A percentile compares a stretch with the other conserved stretches of the same genome.
phyloP scores from a whole-genome alignment of 768 basidiomycete genomes.

The Cantharellus anzutake region DNA sequence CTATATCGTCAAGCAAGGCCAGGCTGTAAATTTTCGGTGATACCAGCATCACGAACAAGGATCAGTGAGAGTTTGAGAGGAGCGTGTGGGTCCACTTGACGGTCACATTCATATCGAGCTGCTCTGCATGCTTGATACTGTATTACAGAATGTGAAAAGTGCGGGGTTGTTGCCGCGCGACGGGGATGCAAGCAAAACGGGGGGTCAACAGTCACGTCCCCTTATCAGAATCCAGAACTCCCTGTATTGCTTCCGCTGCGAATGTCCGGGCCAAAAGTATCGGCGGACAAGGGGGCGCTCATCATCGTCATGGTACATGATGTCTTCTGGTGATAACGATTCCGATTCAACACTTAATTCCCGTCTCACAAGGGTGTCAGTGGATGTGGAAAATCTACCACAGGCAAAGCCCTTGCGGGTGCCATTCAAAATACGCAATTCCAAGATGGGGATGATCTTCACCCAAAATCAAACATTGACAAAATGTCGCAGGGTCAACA shows the following conservation, averaged over 20 bases:
- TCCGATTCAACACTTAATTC: neutral
- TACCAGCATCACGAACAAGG: too few relatives aligned
- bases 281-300: neutral
- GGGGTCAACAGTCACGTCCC: neutral
- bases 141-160: neutral
- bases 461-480: conserved; percentile 58
- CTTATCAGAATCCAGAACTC: neutral
- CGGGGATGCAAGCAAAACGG: neutral
- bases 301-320: conserved; percentile 6
- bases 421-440: conserved; percentile 44
- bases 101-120: too few relatives aligned
- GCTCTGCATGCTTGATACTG: neutral
- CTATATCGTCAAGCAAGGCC: too few relatives aligned
- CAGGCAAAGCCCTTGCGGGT: conserved; percentile 42
- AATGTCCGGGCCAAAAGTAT: neutral
- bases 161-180: neutral
- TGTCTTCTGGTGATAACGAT: neutral
- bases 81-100: too few relatives aligned
- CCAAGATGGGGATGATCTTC: conserved; percentile 78
- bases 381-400: conserved; percentile 53
- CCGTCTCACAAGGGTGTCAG: conserved; percentile 37
- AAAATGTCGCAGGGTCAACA: conserved; percentile 74
- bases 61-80: too few relatives aligned
- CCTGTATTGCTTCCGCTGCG: neutral
- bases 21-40: too few relatives aligned